These are phyloP conservation scores for Cutaneotrichosporon cutaneum DNA, from an alignment of 1,284 basidiomycete species.

Conservation along the genomic window DNA sequence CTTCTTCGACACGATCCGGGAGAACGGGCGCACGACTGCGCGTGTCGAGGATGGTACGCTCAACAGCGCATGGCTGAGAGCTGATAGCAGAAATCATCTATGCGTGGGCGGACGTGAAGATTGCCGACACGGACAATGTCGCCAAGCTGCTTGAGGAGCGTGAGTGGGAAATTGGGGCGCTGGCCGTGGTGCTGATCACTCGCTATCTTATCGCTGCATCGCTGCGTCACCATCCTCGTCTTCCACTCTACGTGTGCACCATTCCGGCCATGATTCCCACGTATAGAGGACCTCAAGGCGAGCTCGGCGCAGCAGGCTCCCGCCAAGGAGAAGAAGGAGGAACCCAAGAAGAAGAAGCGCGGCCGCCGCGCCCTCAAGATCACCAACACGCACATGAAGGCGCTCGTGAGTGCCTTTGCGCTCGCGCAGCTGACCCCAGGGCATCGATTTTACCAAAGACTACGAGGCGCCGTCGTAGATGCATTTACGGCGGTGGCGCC, in stretches of 20 bases:
- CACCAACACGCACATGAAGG: conserved; percentile 53
- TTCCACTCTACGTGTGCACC: not conserved
- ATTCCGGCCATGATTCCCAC: not conserved
- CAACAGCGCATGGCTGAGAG: not conserved
- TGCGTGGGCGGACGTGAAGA: conserved; percentile 49
- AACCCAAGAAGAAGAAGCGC: conserved; percentile 46
- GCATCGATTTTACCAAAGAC: conserved; percentile 53
- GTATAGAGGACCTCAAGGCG: conserved; percentile 42
- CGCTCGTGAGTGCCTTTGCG: conserved; percentile 32
- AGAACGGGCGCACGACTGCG: conserved; percentile 40
- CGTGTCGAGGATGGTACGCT: conserved; percentile 47
- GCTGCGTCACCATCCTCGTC: not conserved
- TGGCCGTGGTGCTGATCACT: not conserved
- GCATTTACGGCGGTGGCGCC: not conserved
- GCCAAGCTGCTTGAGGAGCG: conserved; percentile 46
- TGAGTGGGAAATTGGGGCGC: conserved; percentile 16
- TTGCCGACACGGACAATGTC: conserved; percentile 48
- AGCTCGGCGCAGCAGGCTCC: conserved; percentile 34
- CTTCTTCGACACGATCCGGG: conserved; percentile 49
- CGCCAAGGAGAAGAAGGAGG: conserved; percentile 34
- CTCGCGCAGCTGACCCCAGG: conserved; percentile 26
- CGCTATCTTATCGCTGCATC: conserved; percentile 1
- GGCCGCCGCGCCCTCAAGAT: conserved; percentile 45
- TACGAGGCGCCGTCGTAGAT: conserved; percentile 37
- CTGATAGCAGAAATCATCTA: conserved; percentile 41